Percentiles rank a stretch among this genome's conserved stretches.
Evolutionary conservation across 116 monocot species (phyloP).

Genomic region (Papilionanthe hybrid): DNA sequence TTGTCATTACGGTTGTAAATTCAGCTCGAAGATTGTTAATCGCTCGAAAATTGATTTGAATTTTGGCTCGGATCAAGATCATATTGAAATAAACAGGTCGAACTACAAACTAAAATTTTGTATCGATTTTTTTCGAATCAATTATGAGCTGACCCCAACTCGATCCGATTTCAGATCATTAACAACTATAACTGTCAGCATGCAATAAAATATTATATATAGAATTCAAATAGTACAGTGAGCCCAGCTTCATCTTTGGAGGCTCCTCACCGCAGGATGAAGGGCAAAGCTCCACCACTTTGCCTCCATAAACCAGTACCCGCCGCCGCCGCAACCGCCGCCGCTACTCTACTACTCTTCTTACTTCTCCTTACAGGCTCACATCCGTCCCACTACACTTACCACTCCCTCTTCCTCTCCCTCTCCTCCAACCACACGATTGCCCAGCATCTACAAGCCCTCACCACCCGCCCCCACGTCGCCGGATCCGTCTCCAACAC

Average conservation of each 20-base stretch:
- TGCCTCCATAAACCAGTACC: neutral
- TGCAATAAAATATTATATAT: no score
- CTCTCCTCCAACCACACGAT: slow-evolving; percentile 47
- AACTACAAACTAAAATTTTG: no score
- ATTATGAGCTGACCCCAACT: no score
- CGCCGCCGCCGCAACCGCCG: neutral
- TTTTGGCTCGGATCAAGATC: no score
- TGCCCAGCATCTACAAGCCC: slow-evolving; percentile 43
- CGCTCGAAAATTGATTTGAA: no score
- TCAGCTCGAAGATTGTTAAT: no score
- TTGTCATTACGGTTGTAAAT: no score
- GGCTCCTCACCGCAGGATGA: neutral
- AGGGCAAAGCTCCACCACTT: neutral
- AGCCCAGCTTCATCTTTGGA: neutral
- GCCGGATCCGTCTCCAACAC: slow-evolving; percentile 41
- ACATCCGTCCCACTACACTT: slow-evolving; percentile 19
- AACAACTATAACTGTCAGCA: no score
- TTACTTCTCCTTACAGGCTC: slow-evolving; percentile 9
- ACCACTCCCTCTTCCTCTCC: slow-evolving; percentile 58
- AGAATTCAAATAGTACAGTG: no score
- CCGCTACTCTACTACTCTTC: slow-evolving; percentile 1
- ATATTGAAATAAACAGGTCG: no score
- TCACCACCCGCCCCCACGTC: slow-evolving; percentile 48
- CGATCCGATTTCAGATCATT: no score
- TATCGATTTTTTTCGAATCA: no score